Evolutionary conservation across 2,329 filamentous ascomycete genomes (phyloP), one percentile per base, ranked within the genome.

Genomic region (Fusarium sp.): DNA sequence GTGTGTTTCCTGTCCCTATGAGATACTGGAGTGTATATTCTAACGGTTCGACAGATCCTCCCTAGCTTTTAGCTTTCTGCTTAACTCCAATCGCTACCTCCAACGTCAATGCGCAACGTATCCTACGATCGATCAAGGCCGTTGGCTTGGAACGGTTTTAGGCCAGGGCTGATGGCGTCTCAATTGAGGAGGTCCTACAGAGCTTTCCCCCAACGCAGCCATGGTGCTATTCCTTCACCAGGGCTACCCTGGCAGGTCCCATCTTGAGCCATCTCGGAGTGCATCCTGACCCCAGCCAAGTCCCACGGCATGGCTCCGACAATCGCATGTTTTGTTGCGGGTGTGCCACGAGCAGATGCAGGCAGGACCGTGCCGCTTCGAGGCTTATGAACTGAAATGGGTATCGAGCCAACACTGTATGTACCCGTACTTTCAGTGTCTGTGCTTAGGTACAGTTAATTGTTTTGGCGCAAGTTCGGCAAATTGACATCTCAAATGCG

Each of bases 171-270:
- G 47, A 67, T 32, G 18, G 46, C 37, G 47, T 65, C 52, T 56
- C 58, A 44, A 30, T 47, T 41, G 61, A 56, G 57, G 41, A 49
- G 59, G 41, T 27, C 42, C 47, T 40, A 12, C 32, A 42, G 44
- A 46, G 49, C 53, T 41, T 49, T 40, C 44, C 47, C 20, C n/a
- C 34, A 30, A 58, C 54, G 48, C 37, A 58, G 57, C 52, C 45
- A 51, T 30, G 44, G 62, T 58, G 37, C 60, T 59, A 32, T 49
- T 51, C 29, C 45, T 65, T 61, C 29, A 34, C 65, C 62, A 66
- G 72, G 70, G 65, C 57, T 34, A 63, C 68, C 72, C 61, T 74
- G 72, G 44, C 57, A 49, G 44, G 60, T 44, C 48, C 54, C 61
- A 59, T 67, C 54, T 57, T 32, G 55, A 59, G 52, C 54, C 72